Evolutionary conservation across 495 filamentous ascomycete species (phyloP).

Genomic region (Talaromyces trachyspermus): DNA sequence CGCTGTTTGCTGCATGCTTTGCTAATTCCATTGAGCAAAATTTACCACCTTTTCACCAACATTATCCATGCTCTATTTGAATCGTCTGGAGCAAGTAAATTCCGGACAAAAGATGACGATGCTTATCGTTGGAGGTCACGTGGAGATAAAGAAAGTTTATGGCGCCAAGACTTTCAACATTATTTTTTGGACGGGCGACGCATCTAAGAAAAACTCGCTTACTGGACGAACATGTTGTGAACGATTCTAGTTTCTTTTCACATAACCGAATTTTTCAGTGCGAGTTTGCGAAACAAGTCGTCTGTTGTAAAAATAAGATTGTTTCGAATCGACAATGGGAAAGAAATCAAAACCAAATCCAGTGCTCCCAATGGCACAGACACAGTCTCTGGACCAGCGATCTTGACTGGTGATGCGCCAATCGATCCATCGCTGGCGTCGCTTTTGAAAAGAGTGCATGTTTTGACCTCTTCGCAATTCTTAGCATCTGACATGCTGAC

Average conservation of each 20-base stretch:
- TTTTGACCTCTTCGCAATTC: constrained; percentile 11
- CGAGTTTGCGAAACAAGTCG: too few species aligned
- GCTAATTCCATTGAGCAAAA: too few species aligned
- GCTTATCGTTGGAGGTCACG: neutral
- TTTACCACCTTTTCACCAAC: too few species aligned
- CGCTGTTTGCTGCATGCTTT: too few species aligned
- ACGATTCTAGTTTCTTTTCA: too few species aligned
- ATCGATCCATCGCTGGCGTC: constrained; percentile 72
- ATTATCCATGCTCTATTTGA: too few species aligned
- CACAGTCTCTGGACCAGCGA: constrained; percentile 24
- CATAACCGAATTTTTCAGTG: too few species aligned
- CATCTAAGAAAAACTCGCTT: constrained; percentile 6
- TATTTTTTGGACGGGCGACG: neutral
- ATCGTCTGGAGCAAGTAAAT: neutral
- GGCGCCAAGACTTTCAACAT: constrained; percentile 4
- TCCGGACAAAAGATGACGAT: neutral
- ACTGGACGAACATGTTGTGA: too few species aligned
- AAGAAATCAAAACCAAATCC: constrained; percentile 33
- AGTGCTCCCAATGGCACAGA: too few species aligned
- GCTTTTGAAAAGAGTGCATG: constrained; percentile 75
- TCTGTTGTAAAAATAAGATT: neutral
- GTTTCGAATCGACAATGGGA: constrained; percentile 25
- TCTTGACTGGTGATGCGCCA: constrained; percentile 31
- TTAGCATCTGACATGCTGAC: constrained; percentile 6
- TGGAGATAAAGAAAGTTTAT: constrained; percentile 4